phyloP scores from a whole-genome alignment of 2,329 filamentous ascomycete species.

The Ophiocordyceps camponoti-floridani region DNA sequence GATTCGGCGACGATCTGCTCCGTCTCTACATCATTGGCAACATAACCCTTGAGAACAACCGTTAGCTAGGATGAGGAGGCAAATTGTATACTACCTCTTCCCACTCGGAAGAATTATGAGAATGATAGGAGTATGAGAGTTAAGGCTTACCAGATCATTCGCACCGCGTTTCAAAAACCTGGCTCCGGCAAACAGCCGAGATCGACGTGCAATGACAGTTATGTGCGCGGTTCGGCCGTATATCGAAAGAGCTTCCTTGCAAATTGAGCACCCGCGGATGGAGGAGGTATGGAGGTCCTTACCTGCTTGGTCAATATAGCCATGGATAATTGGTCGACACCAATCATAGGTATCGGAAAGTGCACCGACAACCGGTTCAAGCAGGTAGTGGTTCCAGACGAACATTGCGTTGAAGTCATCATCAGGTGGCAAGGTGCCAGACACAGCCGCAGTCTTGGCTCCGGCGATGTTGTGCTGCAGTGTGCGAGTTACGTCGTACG shows the following conservation, averaged over 20 bases:
- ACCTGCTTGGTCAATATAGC: conserved; percentile 80
- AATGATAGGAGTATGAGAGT: too few relatives aligned
- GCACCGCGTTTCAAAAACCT: conserved; percentile 86
- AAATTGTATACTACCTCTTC: too few relatives aligned
- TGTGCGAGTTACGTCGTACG: conserved; percentile 86
- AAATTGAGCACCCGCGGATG: background rate
- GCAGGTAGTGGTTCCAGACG: conserved; percentile 86
- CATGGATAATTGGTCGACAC: conserved; percentile 91
- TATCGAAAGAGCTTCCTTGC: conserved; percentile 44
- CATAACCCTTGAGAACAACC: conserved; percentile 46
- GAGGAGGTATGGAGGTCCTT: background rate
- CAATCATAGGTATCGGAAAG: conserved; percentile 80
- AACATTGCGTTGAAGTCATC: conserved; percentile 86
- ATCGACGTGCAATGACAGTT: conserved; percentile 81
- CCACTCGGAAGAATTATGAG: too few relatives aligned
- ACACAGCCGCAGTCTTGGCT: conserved; percentile 53
- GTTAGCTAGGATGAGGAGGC: background rate
- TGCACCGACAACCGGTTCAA: conserved; percentile 52
- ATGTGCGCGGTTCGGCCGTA: conserved; percentile 84
- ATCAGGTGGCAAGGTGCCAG: conserved; percentile 40
- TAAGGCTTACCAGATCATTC: conserved; percentile 49
- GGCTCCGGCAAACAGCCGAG: conserved; percentile 84
- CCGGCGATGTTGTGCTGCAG: conserved; percentile 81
- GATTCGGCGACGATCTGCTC: conserved; percentile 96
- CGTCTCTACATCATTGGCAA: conserved; percentile 96